These are phyloP conservation scores for Alisma plantagoaquatica DNA, from an alignment of 106 monocot genomes.

Conservation along the genomic window DNA sequence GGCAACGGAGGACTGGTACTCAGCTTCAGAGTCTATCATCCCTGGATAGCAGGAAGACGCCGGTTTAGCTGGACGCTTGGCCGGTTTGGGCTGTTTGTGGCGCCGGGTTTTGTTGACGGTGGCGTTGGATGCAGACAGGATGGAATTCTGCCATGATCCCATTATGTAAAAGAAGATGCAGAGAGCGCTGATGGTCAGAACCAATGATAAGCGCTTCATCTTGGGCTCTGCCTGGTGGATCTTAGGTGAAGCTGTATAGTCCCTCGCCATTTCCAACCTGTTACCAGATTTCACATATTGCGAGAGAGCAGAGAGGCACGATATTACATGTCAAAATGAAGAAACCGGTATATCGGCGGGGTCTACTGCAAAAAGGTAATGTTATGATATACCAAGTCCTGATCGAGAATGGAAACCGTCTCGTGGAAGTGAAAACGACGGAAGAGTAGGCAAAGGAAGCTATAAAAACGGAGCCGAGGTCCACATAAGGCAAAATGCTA, in stretches of 20 bases:
- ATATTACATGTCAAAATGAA: no score
- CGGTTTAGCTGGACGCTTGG: background rate
- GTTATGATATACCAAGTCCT: no score
- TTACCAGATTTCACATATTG: no score
- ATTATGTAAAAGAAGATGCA: slow-evolving; percentile 63
- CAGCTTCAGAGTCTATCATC: slow-evolving; percentile 40
- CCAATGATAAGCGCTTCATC: slow-evolving; percentile 26
- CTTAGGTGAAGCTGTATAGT: slow-evolving; percentile 44
- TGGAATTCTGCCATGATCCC: slow-evolving; percentile 55
- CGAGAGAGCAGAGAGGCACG: no score
- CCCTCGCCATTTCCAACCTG: slow-evolving; percentile 87
- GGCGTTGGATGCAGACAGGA: background rate
- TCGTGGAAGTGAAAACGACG: no score
- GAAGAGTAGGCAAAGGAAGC: no score
- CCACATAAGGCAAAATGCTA: no score
- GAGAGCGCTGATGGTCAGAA: slow-evolving; percentile 37
- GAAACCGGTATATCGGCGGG: no score
- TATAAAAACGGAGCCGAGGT: no score
- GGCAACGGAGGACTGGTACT: slow-evolving; percentile 31
- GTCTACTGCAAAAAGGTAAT: no score
- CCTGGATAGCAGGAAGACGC: slow-evolving; percentile 1
- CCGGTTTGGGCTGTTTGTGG: background rate
- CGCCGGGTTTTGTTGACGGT: background rate
- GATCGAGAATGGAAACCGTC: no score
- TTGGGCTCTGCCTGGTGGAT: slow-evolving; percentile 26